Evolutionary conservation across 2,329 filamentous ascomycete genomes (phyloP), one percentile per base, ranked within the genome.

Genomic region (Cladobotryum protrusum): DNA sequence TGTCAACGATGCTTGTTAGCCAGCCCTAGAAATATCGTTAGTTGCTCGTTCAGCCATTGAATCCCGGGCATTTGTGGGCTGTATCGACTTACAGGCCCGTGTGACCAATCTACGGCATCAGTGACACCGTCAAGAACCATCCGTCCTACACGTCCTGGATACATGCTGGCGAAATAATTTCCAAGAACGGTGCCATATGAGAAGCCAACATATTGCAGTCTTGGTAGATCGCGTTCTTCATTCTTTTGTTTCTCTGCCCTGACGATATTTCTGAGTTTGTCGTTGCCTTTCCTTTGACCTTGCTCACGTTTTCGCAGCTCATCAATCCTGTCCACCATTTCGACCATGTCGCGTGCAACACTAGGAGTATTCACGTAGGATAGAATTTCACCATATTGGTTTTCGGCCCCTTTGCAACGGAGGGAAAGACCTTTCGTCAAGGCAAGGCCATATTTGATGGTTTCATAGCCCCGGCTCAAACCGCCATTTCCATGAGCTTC

Each of bases 141-240:
- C 52, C 71, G 63, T 54, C 69, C 60, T 54, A 75, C 63, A 35
- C 63, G 70, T 45, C 72, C 66, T 9, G 71, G 70, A 47, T 69
- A 71, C 64, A 72, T 70, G 14, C 67, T 63, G 6, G 69, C 68
- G 45, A 70, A 71, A 3, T 66, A 70, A 6, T 61, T 61, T 3
- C 71, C 71, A 9, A 72, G 55, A 11, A 69, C 47, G 4, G 65
- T 68, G 17, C 70, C 69, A 48, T 72, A 72, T 14, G 67, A 71
- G 51, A 70, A 67, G 0, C 70, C 70, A 64, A 66, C 68, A 52
- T 70, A 71, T 34, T 53, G 37, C 15, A 53, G 32, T 32, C 40
- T 29, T 33, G 47, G 15, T 5, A 36, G 29, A 17, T 35, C 40
- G 14, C 35, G 14, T 13, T 37, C 29, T n/a, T 24, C 18, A 12